phyloP scores from a whole-genome alignment of 2,329 filamentous ascomycete species.

The Dactylella cylindrospora region DNA sequence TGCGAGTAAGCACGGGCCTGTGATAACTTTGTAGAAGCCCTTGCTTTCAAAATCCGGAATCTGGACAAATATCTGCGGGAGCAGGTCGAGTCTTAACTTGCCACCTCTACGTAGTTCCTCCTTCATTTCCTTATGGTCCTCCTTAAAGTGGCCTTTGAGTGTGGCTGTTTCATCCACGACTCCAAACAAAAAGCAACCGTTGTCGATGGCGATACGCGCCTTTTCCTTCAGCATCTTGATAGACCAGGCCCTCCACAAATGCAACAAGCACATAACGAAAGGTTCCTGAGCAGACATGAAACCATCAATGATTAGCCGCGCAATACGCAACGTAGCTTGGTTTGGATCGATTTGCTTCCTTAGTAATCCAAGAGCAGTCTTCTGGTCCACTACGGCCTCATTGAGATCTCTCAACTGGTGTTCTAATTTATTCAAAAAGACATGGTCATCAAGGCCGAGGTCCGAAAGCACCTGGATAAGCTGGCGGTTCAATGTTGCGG shows the following conservation, averaged over 20 bases:
- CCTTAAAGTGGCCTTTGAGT: conserved; percentile 69
- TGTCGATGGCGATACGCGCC: conserved; percentile 75
- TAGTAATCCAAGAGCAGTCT: conserved; percentile 67
- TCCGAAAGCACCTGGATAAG: conserved; percentile 80
- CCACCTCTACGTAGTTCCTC: conserved; percentile 51
- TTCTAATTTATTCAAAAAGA: conserved; percentile 69
- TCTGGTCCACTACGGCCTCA: conserved; percentile 66
- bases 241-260: conserved; percentile 84
- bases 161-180: conserved; percentile 81
- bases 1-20: conserved; percentile 78
- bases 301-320: conserved; percentile 73
- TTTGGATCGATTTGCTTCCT: conserved; percentile 81
- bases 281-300: conserved; percentile 77
- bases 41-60: conserved; percentile 63
- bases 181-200: conserved; percentile 85
- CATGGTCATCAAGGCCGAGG: conserved; percentile 67
- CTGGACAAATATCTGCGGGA: conserved; percentile 90
- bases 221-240: conserved; percentile 91
- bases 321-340: conserved; percentile 72
- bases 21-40: conserved; percentile 64
- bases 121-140: conserved; percentile 50
- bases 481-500: conserved; percentile 83
- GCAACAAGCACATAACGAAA: conserved; percentile 75
- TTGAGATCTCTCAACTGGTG: conserved; percentile 70
- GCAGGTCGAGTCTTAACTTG: conserved; percentile 55